phyloP scores from a whole-genome alignment of 805 yeast species.

The Ogataea allantospora region DNA sequence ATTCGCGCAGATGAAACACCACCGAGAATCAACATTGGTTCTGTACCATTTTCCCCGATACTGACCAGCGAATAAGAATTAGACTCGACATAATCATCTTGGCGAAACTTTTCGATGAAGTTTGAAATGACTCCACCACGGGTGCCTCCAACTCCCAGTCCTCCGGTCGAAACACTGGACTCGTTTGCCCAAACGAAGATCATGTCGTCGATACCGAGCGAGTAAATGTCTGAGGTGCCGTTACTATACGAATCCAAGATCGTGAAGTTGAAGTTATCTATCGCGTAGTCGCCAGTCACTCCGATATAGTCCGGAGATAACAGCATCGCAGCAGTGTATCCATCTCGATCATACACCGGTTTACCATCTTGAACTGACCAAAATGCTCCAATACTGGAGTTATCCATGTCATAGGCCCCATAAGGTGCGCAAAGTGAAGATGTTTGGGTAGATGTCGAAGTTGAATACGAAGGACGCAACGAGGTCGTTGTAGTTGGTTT shows the following conservation, averaged over 20 bases:
- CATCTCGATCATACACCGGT: conserved; percentile 1
- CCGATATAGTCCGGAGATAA: conserved; percentile 23
- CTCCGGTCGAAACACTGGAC: conserved; percentile 41
- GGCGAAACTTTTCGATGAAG: conserved; percentile 36
- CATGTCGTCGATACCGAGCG: conserved; percentile 24
- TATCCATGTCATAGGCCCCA: conserved; percentile 26
- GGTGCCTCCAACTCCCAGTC: conserved; percentile 44
- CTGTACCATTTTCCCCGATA: conserved; percentile 23
- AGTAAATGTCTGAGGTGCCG: conserved; percentile 4
- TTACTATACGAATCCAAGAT: conserved; percentile 8
- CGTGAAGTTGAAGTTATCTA: conserved; percentile 25
- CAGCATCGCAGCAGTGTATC: conserved; percentile 17
- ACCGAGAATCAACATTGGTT: conserved; percentile 51
- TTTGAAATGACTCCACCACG: conserved; percentile 23
- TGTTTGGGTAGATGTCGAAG: conserved; percentile 1
- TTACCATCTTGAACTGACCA: conserved; percentile 4
- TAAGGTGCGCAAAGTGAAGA: conserved; percentile 23
- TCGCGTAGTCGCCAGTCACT: conserved; percentile 26
- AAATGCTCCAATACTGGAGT: conserved; percentile 21
- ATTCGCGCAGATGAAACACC: conserved; percentile 50
- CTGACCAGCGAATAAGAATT: conserved; percentile 46
- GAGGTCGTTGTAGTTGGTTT: not conserved
- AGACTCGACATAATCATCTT: conserved; percentile 33
- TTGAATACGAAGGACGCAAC: not conserved
- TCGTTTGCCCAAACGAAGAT: conserved; percentile 39